Evolutionary conservation across 164 flowering plant species (phyloP).

Genomic region (Aristolochia contorta): DNA sequence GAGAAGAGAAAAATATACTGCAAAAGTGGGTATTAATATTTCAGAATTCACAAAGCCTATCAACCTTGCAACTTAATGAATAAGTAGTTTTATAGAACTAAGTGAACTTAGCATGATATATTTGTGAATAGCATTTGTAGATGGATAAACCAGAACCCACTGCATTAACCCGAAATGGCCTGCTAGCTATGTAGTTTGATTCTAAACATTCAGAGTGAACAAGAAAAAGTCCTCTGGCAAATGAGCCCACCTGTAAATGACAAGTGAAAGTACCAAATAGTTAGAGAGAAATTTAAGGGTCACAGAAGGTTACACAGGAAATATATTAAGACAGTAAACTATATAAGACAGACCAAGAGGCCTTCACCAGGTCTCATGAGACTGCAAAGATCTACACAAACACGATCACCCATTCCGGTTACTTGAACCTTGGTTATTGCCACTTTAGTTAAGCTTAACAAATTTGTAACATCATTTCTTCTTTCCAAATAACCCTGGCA

Average conservation of each 20-base stretch:
- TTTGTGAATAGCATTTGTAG: neutral
- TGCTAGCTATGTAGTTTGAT: conserved; percentile 82
- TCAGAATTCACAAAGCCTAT: too few relatives aligned
- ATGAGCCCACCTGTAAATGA: conserved; percentile 65
- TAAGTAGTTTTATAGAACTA: too few relatives aligned
- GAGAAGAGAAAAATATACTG: too few relatives aligned
- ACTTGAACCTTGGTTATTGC: conserved; percentile 43
- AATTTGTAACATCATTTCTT: conserved; percentile 44
- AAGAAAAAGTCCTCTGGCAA: conserved; percentile 88
- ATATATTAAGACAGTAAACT: neutral
- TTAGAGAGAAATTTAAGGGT: neutral
- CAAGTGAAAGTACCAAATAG: neutral
- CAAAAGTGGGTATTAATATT: too few relatives aligned
- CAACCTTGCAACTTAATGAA: too few relatives aligned
- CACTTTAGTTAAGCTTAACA: conserved; percentile 48
- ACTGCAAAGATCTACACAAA: conserved; percentile 89
- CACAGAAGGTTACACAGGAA: neutral
- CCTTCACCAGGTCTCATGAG: conserved; percentile 95
- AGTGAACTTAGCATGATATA: too few relatives aligned
- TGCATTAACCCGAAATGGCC: conserved; percentile 94
- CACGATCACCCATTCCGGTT: conserved; percentile 91
- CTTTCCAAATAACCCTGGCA: conserved; percentile 74
- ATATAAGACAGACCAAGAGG: conserved; percentile 51
- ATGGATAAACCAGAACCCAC: conserved; percentile 31
- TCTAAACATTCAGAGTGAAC: conserved; percentile 93